Evolutionary conservation across 192 early-diverging fungal genomes (phyloP), one percentile per base, ranked within the genome.

Genomic region (Entomortierella lignicola): DNA sequence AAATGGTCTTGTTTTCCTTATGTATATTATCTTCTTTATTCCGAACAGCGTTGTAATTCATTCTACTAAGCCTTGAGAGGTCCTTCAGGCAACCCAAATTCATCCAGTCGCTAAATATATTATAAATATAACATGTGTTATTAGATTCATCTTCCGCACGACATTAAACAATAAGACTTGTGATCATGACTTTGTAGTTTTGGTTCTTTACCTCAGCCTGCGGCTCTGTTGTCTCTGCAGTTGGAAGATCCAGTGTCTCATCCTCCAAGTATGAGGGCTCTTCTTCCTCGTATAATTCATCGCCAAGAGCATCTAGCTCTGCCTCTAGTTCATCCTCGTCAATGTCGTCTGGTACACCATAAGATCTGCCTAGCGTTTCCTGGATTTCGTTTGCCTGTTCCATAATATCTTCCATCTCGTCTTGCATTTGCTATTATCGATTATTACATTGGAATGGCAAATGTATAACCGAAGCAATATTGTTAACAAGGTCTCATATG

Each of bases 281-380:
- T 34, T 91, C 91, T 55, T 94, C 93, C 42, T 95, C 93, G 41
- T 89, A 77, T 53, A 95, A 63, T 58, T 99, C 98, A 71, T 98
- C 96, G 20, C 95, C 95, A 59, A 99, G 89, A 7, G 96, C 98
- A 66, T 99, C 96, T 84, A 99, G 80, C 87, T 99, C 98, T 87
- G 98, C 98, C 85, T 97, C 98, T 52, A 99, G 79, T 55, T 99
- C 98, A n/a, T 89, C 91, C 60, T 99, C 98, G 58, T 99, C 96
- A 54, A 99, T 83, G 43, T 96, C 98, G 41, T 98, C 97, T 8
- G 98, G 98, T 15, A 98, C 75, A 21, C 91, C 92, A 85, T 99
- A 99, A 23, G 93, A 92, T 52, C 97, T 82, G 17, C 94, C 95
- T 72, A 99, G 84, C 34, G 94, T 86, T 86, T 99, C 97, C 84